phyloP scores from a whole-genome alignment of 495 filamentous ascomycete genomes.

The Penicillium egyptiacum region DNA sequence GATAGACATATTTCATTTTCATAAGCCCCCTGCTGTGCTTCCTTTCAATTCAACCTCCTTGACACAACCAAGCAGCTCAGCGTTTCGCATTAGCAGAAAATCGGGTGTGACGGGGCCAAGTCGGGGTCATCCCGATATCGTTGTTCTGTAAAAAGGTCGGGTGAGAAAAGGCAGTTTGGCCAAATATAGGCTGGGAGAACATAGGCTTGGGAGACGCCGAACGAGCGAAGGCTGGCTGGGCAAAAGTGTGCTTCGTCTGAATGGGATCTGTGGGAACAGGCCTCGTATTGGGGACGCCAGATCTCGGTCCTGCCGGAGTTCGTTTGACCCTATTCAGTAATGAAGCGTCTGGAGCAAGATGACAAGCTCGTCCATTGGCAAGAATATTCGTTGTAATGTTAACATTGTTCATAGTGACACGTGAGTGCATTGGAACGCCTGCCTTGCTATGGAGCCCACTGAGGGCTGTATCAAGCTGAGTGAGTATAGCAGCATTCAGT shows the following conservation, averaged over 20 bases:
- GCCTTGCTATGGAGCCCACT: background rate
- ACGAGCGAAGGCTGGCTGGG: background rate
- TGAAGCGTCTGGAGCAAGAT: background rate
- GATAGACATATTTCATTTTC: background rate
- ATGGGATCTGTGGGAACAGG: too few relatives aligned
- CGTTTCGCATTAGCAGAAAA: background rate
- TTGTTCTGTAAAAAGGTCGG: background rate
- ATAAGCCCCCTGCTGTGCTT: background rate
- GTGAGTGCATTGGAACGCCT: background rate
- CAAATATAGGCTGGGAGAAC: background rate
- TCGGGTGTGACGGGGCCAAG: background rate
- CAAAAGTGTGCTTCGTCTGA: background rate
- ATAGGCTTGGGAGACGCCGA: background rate
- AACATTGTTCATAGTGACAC: background rate
- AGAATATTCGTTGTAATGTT: background rate
- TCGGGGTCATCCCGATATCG: background rate
- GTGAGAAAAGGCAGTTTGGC: background rate
- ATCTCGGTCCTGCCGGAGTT: background rate
- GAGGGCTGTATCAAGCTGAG: background rate
- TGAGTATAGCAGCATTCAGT: background rate
- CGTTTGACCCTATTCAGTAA: background rate
- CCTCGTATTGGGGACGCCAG: background rate
- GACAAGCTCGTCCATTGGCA: accelerated
- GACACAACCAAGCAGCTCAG: background rate
- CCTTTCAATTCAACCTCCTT: background rate